Percentiles rank a stretch among this genome's conserved stretches.
Conservation (phyloP, 2,329 filamentous ascomycete species). For the Annulohypoxylon truncatum region DNA sequence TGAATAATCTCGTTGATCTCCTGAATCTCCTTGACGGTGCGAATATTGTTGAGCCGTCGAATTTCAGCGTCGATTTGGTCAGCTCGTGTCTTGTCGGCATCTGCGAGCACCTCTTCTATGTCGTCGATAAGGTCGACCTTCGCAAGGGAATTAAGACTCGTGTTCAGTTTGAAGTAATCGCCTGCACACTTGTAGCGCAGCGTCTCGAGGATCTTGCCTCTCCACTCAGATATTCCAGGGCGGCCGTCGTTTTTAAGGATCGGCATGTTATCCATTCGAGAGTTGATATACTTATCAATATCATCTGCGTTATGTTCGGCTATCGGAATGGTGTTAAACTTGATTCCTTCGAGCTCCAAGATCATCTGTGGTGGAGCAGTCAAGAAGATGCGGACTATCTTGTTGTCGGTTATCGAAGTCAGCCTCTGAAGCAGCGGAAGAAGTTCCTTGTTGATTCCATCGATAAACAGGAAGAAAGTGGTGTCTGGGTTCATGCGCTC, state of each 20-base stretch:
- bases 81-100: constrained; percentile 47
- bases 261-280: constrained; percentile 49
- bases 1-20: constrained; percentile 55
- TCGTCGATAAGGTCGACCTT: constrained; percentile 53
- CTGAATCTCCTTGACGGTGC: constrained; percentile 51
- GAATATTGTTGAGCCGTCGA: constrained; percentile 47
- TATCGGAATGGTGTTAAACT: constrained; percentile 43
- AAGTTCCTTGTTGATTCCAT: constrained; percentile 44
- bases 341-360: constrained; percentile 34
- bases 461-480: constrained; percentile 51
- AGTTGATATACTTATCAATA: constrained; percentile 48
- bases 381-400: constrained; percentile 47
- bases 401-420: constrained; percentile 30
- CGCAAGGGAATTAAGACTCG: constrained; percentile 49
- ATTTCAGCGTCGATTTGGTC: constrained; percentile 52
- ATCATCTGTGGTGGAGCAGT: constrained; percentile 42
- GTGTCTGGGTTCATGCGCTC: constrained; percentile 48
- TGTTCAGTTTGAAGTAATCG: constrained; percentile 49
- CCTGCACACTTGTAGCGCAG: constrained; percentile 47
- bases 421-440: constrained; percentile 45
- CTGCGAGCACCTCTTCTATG: constrained; percentile 48
- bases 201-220: constrained; percentile 47
- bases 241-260: constrained; percentile 46
- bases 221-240: constrained; percentile 48
- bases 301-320: constrained; percentile 45